Evolutionary conservation across 1,284 basidiomycete species (phyloP), one percentile per base, ranked within the genome.

Genomic region (Ceratobasidium sp.): DNA sequence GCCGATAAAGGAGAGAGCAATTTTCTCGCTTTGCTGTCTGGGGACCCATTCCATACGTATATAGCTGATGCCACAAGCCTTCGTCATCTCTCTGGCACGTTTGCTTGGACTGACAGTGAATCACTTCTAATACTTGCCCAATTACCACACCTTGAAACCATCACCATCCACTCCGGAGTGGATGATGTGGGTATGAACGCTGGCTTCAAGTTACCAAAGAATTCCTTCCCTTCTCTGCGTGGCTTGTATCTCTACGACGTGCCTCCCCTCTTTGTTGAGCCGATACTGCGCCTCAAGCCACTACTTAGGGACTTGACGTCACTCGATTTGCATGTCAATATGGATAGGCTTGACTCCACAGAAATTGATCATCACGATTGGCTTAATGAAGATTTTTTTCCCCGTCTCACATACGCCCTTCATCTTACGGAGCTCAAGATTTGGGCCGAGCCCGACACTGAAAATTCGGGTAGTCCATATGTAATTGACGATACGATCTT

Each of bases 111-210:
- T 9, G 1, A 51, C 2, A 7, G 15, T 3, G 46, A 67, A 29
- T 9, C 65, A 4, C 65, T 67, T 9, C 29, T 37, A 3, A 32
- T 67, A 9, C 44, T 67, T 19, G 29, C 49, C n/a, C 46, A 37
- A 37, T 19, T 67, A 32, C 65, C 65, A 2, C 8, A 51, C 46
- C 65, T 67, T 32, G 65, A 67, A n/a, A 67, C 22, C 4, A 52
- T 67, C 2, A 49, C 2, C 17, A 17, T 67, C 43, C 32, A 29
- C 15, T 54, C 52, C 6, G n/a, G n/a, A 11, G 4, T 11, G 1
- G 11, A 54, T 2, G 52, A 54, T 7, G 3, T 7, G 9, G n/a
- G n/a, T 4, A 13, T 4, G 9, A 1, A 25, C 22, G 51, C 8
- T n/a, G n/a, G 25, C 7, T 25, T 54, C 22, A 6, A 54, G 22